phyloP scores from a whole-genome alignment of 306 rosid genomes.

The Alnus rubra region DNA sequence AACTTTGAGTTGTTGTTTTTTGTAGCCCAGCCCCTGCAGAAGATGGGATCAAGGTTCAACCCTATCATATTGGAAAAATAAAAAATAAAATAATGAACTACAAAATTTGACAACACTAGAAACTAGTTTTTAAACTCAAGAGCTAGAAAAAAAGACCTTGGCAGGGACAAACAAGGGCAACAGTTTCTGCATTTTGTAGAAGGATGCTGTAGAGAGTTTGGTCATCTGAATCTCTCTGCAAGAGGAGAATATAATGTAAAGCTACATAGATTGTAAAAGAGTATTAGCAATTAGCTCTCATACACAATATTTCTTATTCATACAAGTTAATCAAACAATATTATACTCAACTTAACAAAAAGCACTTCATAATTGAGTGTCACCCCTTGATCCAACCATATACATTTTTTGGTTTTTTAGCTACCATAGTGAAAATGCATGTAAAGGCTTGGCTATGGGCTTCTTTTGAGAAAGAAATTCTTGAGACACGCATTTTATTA shows the following conservation, averaged over 20 bases:
- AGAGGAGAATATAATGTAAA: no score
- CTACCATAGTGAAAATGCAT: not conserved
- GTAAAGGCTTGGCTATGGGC: not conserved
- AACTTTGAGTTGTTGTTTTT: slow-evolving; percentile 53
- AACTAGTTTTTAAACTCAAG: not conserved
- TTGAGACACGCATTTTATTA: not conserved
- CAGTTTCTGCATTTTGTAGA: slow-evolving; percentile 88
- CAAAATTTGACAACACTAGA: not conserved
- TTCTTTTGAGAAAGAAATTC: not conserved
- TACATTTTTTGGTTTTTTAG: not conserved
- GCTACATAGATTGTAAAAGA: no score
- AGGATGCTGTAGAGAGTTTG: slow-evolving; percentile 66
- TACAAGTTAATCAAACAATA: no score
- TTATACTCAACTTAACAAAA: not conserved
- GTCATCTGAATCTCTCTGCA: slow-evolving; percentile 52
- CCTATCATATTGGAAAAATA: slow-evolving; percentile 8
- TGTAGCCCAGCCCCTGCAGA: slow-evolving; percentile 42
- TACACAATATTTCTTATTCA: no score
- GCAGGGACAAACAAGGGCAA: slow-evolving; percentile 63
- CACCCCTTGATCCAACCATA: not conserved
- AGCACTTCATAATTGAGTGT: not conserved
- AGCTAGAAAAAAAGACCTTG: slow-evolving; percentile 48
- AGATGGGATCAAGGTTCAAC: not conserved
- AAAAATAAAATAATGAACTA: slow-evolving; percentile 7
- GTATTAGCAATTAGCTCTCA: no score